phyloP scores from a whole-genome alignment of 306 rosid genomes.

The Urtica urens region DNA sequence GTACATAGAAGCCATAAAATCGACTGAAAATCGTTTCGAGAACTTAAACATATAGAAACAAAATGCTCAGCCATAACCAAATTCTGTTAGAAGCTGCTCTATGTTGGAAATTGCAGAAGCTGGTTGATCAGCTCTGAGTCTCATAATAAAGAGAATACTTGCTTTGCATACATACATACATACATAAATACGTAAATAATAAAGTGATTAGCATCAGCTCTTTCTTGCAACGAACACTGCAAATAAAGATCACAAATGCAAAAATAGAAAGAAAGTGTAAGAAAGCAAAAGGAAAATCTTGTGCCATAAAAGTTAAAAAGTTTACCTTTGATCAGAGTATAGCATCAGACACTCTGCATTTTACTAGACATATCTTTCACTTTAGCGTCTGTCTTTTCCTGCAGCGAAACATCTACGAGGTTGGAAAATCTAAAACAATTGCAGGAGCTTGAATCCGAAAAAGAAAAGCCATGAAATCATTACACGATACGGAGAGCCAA shows the following conservation, averaged over 20 bases:
- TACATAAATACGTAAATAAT: conserved; percentile 32
- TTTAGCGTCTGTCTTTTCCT: conserved; percentile 65
- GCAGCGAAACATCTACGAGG: conserved; percentile 8
- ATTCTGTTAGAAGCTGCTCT: conserved; percentile 24
- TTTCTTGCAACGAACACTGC: conserved; percentile 40
- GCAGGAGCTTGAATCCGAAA: too few species aligned
- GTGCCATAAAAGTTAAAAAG: neutral
- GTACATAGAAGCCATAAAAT: conserved; percentile 23
- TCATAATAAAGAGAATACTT: conserved; percentile 28
- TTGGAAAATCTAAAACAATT: neutral
- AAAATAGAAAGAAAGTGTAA: conserved; percentile 3
- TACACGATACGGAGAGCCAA: too few species aligned
- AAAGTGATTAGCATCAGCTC: conserved; percentile 28
- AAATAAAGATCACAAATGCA: conserved; percentile 1
- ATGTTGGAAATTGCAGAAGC: conserved; percentile 21
- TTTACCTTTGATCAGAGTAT: conserved; percentile 14
- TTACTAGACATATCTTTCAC: conserved; percentile 66
- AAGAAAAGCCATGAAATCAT: too few species aligned
- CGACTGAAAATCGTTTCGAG: conserved; percentile 16
- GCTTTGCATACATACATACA: conserved; percentile 39
- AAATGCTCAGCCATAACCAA: conserved; percentile 27
- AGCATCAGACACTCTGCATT: conserved; percentile 57
- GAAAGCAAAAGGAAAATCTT: conserved; percentile 7
- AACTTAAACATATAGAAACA: conserved; percentile 16
- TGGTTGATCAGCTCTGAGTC: conserved; percentile 25